These are phyloP conservation scores for Syzygium oleosum DNA, from an alignment of 345 rosid species.

Conservation along the genomic window DNA sequence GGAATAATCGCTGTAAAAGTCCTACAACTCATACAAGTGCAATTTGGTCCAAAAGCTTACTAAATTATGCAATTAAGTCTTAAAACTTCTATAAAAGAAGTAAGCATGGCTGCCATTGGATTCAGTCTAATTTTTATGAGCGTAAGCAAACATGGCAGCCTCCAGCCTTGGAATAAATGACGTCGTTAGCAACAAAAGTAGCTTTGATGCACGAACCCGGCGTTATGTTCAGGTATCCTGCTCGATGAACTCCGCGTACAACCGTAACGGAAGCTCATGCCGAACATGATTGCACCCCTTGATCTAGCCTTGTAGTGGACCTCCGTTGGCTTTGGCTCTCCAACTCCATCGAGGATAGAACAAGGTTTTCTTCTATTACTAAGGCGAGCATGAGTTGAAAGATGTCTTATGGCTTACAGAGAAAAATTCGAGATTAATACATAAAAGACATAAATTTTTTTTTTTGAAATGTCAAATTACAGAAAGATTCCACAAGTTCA, in stretches of 20 bases:
- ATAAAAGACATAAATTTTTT: no score
- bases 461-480: background rate
- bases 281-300: background rate
- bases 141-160: no score
- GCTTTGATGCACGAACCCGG: background rate
- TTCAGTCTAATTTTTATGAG: background rate
- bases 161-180: background rate
- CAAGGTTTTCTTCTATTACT: background rate
- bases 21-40: background rate
- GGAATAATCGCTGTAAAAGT: background rate
- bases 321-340: background rate
- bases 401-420: background rate
- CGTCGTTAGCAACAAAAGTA: background rate
- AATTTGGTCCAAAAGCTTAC: background rate
- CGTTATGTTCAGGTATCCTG: background rate
- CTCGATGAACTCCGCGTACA: background rate
- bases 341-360: background rate
- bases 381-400: background rate
- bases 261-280: background rate
- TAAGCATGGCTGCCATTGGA: background rate
- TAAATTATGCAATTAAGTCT: background rate
- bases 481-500: background rate
- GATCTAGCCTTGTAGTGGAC: background rate
- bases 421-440: background rate
- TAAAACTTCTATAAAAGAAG: background rate